These are phyloP conservation scores for Salvia hispanica DNA, from an alignment of 257 asterid genomes.

Conservation along the genomic window DNA sequence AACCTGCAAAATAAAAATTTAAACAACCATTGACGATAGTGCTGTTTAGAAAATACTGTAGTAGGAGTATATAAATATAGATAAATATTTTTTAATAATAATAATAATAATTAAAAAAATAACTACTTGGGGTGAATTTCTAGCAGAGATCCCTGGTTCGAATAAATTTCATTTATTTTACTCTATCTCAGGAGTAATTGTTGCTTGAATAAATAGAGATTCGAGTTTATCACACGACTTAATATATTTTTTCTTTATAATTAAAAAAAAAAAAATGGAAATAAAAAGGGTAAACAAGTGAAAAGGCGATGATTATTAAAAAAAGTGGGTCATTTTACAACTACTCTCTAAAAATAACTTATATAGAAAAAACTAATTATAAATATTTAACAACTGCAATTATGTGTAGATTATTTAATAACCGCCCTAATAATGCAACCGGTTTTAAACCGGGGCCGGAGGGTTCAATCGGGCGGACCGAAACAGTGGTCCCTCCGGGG, in stretches of 20 bases:
- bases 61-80: not conserved
- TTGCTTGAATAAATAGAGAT: slow-evolving; percentile 40
- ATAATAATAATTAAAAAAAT: slow-evolving; percentile 41
- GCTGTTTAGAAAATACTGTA: no score
- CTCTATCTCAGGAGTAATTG: slow-evolving; percentile 51
- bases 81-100: slow-evolving; percentile 2
- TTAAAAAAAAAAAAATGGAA: no score
- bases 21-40: slow-evolving; percentile 1
- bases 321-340: slow-evolving; percentile 32
- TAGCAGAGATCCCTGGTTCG: slow-evolving; percentile 60
- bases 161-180: slow-evolving; percentile 38
- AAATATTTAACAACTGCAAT: slow-evolving; percentile 21
- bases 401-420: slow-evolving; percentile 43
- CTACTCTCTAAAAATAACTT: slow-evolving; percentile 18
- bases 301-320: not conserved
- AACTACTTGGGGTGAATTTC: slow-evolving; percentile 59
- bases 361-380: slow-evolving; percentile 12
- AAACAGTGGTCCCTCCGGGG: no score
- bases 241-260: not conserved
- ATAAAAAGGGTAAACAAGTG: slow-evolving; percentile 1
- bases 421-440: slow-evolving; percentile 73
- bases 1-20: no score
- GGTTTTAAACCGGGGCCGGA: no score
- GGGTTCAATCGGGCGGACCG: no score
- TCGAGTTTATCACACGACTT: not conserved